Evolutionary conservation across 305 asterid genomes (phyloP).

Genomic region (Fraxinus angustifolia): DNA sequence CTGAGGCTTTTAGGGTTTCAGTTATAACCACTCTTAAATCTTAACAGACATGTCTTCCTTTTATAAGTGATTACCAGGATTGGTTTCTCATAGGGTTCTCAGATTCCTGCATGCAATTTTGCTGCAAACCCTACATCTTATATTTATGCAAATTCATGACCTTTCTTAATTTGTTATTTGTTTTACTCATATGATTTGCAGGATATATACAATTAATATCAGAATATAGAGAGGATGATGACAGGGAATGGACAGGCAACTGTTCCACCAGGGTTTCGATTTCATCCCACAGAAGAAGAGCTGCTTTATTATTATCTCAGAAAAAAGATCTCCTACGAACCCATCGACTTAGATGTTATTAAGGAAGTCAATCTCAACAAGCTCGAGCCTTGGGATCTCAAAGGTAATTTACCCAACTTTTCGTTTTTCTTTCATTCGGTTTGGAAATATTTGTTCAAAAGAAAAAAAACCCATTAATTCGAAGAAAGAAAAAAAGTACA

Average conservation of each 20-base stretch:
- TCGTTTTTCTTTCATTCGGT: neutral
- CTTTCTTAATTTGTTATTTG: neutral
- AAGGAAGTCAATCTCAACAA: slow-evolving; percentile 82
- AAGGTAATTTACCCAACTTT: slow-evolving; percentile 30
- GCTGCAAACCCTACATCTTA: neutral
- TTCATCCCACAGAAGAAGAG: slow-evolving; percentile 85
- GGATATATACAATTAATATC: neutral
- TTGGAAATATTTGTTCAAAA: neutral
- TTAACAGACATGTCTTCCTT: neutral
- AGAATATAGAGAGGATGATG: slow-evolving; percentile 30
- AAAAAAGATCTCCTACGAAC: slow-evolving; percentile 72
- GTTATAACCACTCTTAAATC: neutral
- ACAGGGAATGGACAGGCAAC: slow-evolving; percentile 39
- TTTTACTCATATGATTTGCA: slow-evolving; percentile 6
- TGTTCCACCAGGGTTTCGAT: slow-evolving; percentile 82
- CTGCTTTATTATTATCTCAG: slow-evolving; percentile 64
- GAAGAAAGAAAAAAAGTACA: neutral
- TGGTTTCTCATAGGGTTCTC: neutral
- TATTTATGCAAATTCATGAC: neutral
- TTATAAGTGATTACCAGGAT: neutral
- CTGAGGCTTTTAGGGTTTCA: neutral
- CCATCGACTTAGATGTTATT: slow-evolving; percentile 72
- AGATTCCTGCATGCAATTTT: neutral
- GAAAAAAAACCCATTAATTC: neutral
- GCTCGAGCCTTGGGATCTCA: slow-evolving; percentile 92